Evolutionary conservation across 2,329 filamentous ascomycete species (phyloP).

Genomic region (Scorias spongiosa): DNA sequence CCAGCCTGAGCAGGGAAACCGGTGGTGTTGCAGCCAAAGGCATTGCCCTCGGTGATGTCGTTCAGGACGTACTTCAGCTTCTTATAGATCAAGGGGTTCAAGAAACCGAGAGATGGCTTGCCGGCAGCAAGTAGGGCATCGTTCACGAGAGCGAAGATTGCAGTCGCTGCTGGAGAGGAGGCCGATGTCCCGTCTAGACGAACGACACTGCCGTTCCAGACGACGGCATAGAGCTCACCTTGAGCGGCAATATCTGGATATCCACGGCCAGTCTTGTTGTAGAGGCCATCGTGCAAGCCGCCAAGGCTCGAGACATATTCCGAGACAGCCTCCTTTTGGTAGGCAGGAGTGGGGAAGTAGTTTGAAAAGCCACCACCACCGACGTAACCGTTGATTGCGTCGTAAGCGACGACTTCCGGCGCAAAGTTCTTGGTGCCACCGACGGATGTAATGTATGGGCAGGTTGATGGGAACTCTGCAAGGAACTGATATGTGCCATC

Average conservation of each 20-base stretch:
- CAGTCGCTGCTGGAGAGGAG: constrained; percentile 42
- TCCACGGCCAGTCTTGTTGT: constrained; percentile 29
- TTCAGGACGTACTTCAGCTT: constrained; percentile 32
- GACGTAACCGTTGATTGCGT: constrained; percentile 23
- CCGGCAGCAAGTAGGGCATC: constrained; percentile 40
- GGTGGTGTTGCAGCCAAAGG: constrained; percentile 11
- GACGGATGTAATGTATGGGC: constrained; percentile 34
- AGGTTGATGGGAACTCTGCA: constrained; percentile 31
- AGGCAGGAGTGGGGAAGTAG: constrained; percentile 28
- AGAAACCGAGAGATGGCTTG: constrained; percentile 36
- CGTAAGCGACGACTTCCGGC: constrained; percentile 36
- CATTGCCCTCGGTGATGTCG: constrained; percentile 27
- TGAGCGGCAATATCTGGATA: constrained; percentile 32
- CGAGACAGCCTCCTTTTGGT: constrained; percentile 27
- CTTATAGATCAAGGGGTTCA: constrained; percentile 45
- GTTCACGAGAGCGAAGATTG: constrained; percentile 46
- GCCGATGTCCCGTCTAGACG: constrained; percentile 34
- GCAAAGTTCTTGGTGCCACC: constrained; percentile 28
- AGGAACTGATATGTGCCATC: constrained; percentile 28
- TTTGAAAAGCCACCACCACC: constrained; percentile 26
- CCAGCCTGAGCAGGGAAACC: constrained; percentile 18
- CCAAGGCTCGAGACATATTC: constrained; percentile 28
- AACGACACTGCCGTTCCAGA: constrained; percentile 24
- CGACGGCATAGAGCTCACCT: constrained; percentile 26
- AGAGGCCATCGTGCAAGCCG: constrained; percentile 26